A percentile compares a stretch with the other conserved stretches of the same genome.
Evolutionary conservation across 805 yeast species (phyloP).

Genomic region (Brettanomyces nanus): DNA sequence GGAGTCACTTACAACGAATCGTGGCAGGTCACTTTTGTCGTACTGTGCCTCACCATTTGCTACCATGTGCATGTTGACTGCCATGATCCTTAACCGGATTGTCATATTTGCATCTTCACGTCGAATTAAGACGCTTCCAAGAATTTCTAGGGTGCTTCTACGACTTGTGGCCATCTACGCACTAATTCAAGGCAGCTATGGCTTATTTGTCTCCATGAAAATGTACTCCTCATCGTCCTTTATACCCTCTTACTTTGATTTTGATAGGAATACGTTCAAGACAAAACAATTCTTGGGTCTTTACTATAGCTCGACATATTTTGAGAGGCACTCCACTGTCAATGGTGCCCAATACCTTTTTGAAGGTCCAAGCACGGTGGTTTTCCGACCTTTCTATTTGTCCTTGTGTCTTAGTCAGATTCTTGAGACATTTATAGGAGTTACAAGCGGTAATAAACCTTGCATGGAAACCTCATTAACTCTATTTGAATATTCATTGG

Average conservation of each 20-base stretch:
- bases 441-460: conserved; percentile 47
- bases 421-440: conserved; percentile 56
- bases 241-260: conserved; percentile 16
- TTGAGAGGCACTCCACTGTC: conserved; percentile 7
- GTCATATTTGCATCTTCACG: conserved; percentile 49
- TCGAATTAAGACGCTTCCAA: conserved; percentile 29
- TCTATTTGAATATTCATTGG: conserved; percentile 65
- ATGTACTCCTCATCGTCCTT: conserved; percentile 6
- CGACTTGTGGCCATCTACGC: conserved; percentile 30
- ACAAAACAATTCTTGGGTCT: conserved; percentile 20
- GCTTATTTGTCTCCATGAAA: conserved; percentile 22
- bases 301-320: conserved; percentile 16
- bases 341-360: background rate
- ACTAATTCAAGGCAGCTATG: conserved; percentile 27
- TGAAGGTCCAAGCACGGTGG: conserved; percentile 37
- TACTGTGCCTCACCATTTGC: conserved; percentile 45
- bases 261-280: conserved; percentile 16
- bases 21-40: conserved; percentile 34
- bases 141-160: conserved; percentile 24
- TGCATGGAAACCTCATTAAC: conserved; percentile 62
- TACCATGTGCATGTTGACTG: conserved; percentile 47
- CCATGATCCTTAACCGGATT: conserved; percentile 49
- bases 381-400: conserved; percentile 51
- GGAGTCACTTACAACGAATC: conserved; percentile 23
- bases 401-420: conserved; percentile 54